These are phyloP conservation scores for Closterium sp. DNA, from an alignment of 139 green algal genomes.

Conservation along the genomic window DNA sequence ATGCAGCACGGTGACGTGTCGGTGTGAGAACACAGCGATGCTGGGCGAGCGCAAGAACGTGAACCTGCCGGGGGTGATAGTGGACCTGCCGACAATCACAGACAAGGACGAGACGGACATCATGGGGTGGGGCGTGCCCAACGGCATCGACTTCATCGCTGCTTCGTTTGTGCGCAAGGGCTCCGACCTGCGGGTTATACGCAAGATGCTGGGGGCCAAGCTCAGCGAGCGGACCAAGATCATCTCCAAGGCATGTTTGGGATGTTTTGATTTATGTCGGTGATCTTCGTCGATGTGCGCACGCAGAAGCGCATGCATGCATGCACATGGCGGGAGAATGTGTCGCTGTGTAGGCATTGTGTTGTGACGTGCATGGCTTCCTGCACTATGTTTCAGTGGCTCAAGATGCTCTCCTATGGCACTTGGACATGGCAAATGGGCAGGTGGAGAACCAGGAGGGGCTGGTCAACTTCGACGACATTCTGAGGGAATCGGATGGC, in stretches of 20 bases:
- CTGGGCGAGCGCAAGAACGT: slow-evolving; percentile 97
- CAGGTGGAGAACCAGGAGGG: slow-evolving; percentile 96
- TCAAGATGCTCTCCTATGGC: too few relatives aligned
- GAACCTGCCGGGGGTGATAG: slow-evolving; percentile 94
- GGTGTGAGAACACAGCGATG: slow-evolving; percentile 84
- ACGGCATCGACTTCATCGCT: slow-evolving; percentile 98
- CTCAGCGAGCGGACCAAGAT: slow-evolving; percentile 73
- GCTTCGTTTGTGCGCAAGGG: slow-evolving; percentile 98
- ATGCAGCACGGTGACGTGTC: slow-evolving; percentile 33
- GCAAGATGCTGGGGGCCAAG: slow-evolving; percentile 75
- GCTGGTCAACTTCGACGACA: slow-evolving; percentile 94
- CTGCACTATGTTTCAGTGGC: too few relatives aligned
- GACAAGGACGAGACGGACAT: slow-evolving; percentile 94
- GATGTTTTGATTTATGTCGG: not conserved
- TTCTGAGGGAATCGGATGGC: slow-evolving; percentile 80
- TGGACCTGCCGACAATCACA: slow-evolving; percentile 95
- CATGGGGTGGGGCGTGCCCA: slow-evolving; percentile 89
- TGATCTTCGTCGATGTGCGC: not conserved
- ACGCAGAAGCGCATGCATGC: not conserved
- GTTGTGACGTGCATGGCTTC: too few relatives aligned
- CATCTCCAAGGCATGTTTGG: slow-evolving; percentile 78
- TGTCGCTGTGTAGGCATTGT: not conserved
- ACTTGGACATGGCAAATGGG: not conserved
- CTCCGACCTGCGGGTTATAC: slow-evolving; percentile 87
- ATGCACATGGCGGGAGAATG: too few relatives aligned